Evolutionary conservation across 140 eudicot genomes (phyloP).

Genomic region (Bidens hawaiensis): DNA sequence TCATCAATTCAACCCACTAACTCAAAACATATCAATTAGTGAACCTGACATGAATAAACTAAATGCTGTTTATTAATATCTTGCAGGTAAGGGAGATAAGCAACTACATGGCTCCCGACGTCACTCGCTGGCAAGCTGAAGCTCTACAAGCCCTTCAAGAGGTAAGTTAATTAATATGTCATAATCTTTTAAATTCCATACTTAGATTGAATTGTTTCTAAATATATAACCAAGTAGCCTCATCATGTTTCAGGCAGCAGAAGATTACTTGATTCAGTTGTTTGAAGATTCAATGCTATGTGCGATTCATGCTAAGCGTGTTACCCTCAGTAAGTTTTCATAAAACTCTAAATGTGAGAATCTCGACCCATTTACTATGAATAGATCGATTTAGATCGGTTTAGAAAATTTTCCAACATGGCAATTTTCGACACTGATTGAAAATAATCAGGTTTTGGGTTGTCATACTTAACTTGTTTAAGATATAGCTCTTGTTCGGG

Average conservation of each 20-base stretch:
- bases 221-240: not conserved
- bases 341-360: not conserved
- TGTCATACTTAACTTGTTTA: too few species aligned
- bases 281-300: constrained; percentile 84
- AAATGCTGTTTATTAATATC: not conserved
- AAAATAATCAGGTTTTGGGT: too few species aligned
- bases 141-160: constrained; percentile 74
- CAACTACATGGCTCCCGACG: constrained; percentile 25
- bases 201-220: not conserved
- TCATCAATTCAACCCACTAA: not conserved
- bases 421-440: too few species aligned
- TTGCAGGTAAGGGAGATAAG: constrained; percentile 71
- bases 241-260: constrained; percentile 63
- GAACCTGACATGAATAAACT: not conserved
- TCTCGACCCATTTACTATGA: not conserved
- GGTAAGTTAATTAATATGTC: constrained; percentile 46
- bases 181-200: not conserved
- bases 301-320: constrained; percentile 85
- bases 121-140: constrained; percentile 76
- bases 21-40: not conserved
- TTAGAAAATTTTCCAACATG: too few species aligned
- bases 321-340: constrained; percentile 74
- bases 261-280: constrained; percentile 55
- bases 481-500: too few species aligned
- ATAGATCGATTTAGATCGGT: too few species aligned